Evolutionary conservation across 345 rosid genomes (phyloP).

Genomic region (Clarkia xantiana): DNA sequence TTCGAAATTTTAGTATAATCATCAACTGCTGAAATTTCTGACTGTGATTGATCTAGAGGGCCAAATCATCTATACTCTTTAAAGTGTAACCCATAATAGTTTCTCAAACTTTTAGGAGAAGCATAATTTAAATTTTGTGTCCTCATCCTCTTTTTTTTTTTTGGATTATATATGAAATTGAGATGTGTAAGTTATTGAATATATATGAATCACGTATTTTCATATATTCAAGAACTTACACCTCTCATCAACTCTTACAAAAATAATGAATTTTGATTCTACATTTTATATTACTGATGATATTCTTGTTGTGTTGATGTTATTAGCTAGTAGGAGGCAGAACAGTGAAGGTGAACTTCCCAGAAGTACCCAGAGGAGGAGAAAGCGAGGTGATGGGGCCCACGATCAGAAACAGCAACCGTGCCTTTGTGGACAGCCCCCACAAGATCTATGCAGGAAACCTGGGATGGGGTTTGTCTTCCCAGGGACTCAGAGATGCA

Average conservation of each 20-base stretch:
- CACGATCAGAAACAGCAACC: constrained; percentile 35
- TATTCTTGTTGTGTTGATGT: neutral
- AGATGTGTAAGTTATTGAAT: too few species aligned
- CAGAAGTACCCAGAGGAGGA: constrained; percentile 90
- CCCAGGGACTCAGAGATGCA: constrained; percentile 57
- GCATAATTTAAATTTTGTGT: too few species aligned
- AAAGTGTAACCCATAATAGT: too few species aligned
- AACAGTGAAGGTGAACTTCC: constrained; percentile 75
- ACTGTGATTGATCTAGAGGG: too few species aligned
- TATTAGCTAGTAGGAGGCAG: constrained; percentile 79
- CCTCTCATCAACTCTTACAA: too few species aligned
- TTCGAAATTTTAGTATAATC: neutral
- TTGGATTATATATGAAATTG: too few species aligned
- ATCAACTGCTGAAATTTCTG: too few species aligned
- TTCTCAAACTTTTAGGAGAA: too few species aligned
- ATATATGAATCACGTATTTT: too few species aligned
- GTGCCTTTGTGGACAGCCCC: constrained; percentile 53
- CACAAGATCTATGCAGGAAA: constrained; percentile 88
- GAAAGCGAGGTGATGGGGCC: constrained; percentile 66
- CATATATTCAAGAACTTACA: too few species aligned
- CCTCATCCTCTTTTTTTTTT: too few species aligned
- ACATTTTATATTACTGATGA: constrained; percentile 3
- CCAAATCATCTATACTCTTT: too few species aligned
- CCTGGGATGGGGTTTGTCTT: constrained; percentile 71
- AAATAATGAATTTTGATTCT: neutral